Evolutionary conservation across 495 filamentous ascomycete species (phyloP), one percentile per base, ranked within the genome.

Genomic region (Elasticomyces elasticus): DNA sequence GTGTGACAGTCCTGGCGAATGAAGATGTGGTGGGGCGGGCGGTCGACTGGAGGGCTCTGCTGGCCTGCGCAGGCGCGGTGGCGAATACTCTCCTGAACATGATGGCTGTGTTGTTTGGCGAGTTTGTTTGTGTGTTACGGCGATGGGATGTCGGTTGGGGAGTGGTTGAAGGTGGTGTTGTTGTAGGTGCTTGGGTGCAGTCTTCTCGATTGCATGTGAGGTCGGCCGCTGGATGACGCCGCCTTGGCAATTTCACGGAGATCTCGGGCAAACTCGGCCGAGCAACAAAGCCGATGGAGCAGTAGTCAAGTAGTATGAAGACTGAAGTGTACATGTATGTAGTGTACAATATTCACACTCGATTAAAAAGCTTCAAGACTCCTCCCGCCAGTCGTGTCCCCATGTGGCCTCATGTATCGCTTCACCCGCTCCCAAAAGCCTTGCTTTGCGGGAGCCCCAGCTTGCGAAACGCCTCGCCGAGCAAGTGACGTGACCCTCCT

Each of bases 11-110:
- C 19, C 58, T 19, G 52, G 43, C 49, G 44, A 61, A 61, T 27
- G 47, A 49, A 31, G 53, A 48, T 20, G 49, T 54, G 55, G 49
- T 66, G 40, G 76, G 69, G 53, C 75, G 64, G 57, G 69, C 55
- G 51, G 72, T 67, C 46, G 73, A 66, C 45, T 76, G 68, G 45
- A 74, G 66, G 35, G 71, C 66, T 60, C 70, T 65, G 60, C 67
- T 71, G 49, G 75, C 67, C 22, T 62, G 56, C 63, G 72, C 72
- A 33, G 79, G 77, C 17, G 69, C 74, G 56, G 69, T 71, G 49
- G 71, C 65, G 53, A 76, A 63, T 37, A 75, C 66, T 70, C 75
- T 73, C 58, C 70, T 72, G 67, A 81, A 75, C 78, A 79, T 80
- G 50, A 30, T 72, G 63, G 1, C 31, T 27, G n/a, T n/a, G 45